A percentile compares a stretch with the other conserved stretches of the same genome.
Conservation (phyloP, 164 flowering plant genomes). For the Macadamia tetraphylla region DNA sequence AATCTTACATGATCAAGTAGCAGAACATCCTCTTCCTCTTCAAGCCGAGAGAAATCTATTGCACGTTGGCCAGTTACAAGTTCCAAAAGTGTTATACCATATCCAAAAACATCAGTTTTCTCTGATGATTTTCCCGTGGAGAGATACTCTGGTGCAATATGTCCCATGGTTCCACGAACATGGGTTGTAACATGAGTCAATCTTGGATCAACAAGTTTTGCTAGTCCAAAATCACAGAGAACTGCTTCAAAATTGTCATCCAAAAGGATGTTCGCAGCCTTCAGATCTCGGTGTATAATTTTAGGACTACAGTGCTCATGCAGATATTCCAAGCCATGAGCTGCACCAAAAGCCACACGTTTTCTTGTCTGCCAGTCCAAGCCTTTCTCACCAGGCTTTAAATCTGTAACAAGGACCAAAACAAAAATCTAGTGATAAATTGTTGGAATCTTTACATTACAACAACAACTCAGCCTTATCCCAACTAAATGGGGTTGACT, state of each 20-base stretch:
- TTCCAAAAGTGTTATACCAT: conserved; percentile 51
- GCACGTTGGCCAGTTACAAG: conserved; percentile 53
- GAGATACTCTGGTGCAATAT: conserved; percentile 57
- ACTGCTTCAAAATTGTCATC: conserved; percentile 56
- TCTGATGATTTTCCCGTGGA: conserved; percentile 55
- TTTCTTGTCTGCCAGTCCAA: conserved; percentile 56
- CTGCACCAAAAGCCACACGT: conserved; percentile 49
- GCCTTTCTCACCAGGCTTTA: conserved; percentile 38
- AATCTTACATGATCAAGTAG: conserved; percentile 34
- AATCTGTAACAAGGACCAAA: conserved; percentile 15
- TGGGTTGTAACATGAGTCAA: conserved; percentile 56
- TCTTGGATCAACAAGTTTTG: conserved; percentile 40
- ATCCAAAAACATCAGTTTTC: conserved; percentile 63
- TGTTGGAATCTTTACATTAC: not conserved
- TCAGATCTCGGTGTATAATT: conserved; percentile 59
- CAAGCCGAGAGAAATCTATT: conserved; percentile 35
- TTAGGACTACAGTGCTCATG: conserved; percentile 61
- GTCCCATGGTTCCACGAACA: conserved; percentile 62
- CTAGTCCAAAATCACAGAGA: conserved; percentile 60
- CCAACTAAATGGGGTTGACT: no score
- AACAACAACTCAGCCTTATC: no score
- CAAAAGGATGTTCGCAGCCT: conserved; percentile 57
- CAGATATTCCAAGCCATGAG: conserved; percentile 50
- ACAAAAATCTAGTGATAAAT: not conserved
- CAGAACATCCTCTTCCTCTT: conserved; percentile 38